Conservation (phyloP, 495 filamentous ascomycete genomes). For the Daldinia grandis region DNA sequence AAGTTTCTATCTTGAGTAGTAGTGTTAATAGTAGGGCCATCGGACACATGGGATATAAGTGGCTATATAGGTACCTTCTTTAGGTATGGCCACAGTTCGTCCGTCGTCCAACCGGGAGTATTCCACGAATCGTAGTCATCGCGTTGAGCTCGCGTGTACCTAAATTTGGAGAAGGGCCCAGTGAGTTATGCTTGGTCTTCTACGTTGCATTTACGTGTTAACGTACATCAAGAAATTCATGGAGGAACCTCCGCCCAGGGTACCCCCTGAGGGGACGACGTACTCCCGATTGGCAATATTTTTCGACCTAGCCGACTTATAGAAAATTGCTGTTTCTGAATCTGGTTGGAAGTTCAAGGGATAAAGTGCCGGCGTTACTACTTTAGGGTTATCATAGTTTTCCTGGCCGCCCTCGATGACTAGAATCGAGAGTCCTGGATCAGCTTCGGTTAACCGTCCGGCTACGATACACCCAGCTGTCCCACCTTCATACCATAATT, state of each 20-base stretch:
- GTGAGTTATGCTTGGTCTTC: conserved; percentile 1
- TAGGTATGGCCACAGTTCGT: conserved; percentile 60
- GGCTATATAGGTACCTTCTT: conserved; percentile 62
- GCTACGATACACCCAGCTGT: conserved; percentile 55
- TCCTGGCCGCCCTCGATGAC: conserved; percentile 53
- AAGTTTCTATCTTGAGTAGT: not conserved
- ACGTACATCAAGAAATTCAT: conserved; percentile 68
- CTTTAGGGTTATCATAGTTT: conserved; percentile 46
- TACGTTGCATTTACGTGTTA: not conserved
- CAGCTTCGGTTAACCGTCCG: conserved; percentile 51
- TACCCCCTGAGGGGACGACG: conserved; percentile 61
- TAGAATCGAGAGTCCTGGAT: conserved; percentile 51
- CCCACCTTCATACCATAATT: conserved; percentile 44
- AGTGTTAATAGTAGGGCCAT: not conserved
- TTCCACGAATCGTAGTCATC: conserved; percentile 63
- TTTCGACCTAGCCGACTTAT: conserved; percentile 43
- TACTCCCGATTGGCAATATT: conserved; percentile 57
- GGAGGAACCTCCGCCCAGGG: conserved; percentile 66
- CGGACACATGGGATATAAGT: conserved; percentile 9
- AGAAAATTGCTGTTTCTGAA: conserved; percentile 50
- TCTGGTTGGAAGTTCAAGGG: conserved; percentile 45
- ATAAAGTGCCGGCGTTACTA: conserved; percentile 49
- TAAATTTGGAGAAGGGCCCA: not conserved
- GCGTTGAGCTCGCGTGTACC: conserved; percentile 49
- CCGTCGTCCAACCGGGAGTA: conserved; percentile 59